Base-by-base conservation (phyloP, 1,284 basidiomycete genomes). In the Schizopora paradoxa region DNA sequence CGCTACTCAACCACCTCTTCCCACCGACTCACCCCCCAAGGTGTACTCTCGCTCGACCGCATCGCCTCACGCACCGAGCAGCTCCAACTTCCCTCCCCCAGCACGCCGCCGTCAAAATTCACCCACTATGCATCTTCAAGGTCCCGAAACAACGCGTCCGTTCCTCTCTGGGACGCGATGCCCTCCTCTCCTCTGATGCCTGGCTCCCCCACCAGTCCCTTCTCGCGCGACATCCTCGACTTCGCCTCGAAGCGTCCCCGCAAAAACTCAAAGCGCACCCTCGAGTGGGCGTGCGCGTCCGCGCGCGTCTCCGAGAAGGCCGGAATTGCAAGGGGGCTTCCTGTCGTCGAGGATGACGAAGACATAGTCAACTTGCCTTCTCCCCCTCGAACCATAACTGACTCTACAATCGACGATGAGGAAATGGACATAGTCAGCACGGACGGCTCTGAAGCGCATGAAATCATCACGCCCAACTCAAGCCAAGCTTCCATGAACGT, bases 241-340 rank as follows among this genome's bases (percentile, higher is more conserved):
- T 50, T 50, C 26, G 33, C 48, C 21, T 41, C 48, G 11, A 39
- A 14, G 6, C 47, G 47, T 13, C 33, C 23, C 5, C 28, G 28
- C 7, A 45, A 34, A 18, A 41, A 21, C 18, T 31, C 21, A 36
- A 38, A 25, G 33, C 33, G 33, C n/a, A 36, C 44, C 10, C 41
- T 50, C 16, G 48, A 50, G 29, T 50, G 44, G 48, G 48, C 48
- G 4, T 50, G 48, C 19, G 48, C 48, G n/a, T 43, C 48, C n/a
- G 48, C 48, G 10, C 48, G 48, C 5, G 25, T 50, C 27, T 14
- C 38, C 5, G 34, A 29, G 4, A n/a, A n/a, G n/a, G n/a, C n/a
- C n/a, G n/a, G n/a, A n/a, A n/a, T n/a, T n/a, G n/a, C n/a, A n/a
- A n/a, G n/a, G n/a, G n/a, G n/a, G n/a, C n/a, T n/a, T n/a, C n/a